Percentiles rank a stretch among this genome's conserved stretches.
phyloP scores from a whole-genome alignment of 306 rosid genomes.

The apple (Malus domestica) region ASM211411v1 NC_041805.1:10376001-10376500 shows the following conservation, averaged over 20 bases:
- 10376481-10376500: not conserved
- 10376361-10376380: no score
- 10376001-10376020: slow-evolving; percentile 6
- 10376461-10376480: not conserved
- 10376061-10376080: slow-evolving; percentile 43
- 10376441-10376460: no score
- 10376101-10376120: slow-evolving; percentile 82
- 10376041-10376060: slow-evolving; percentile 5
- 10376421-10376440: no score
- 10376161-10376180: slow-evolving; percentile 60
- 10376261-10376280: not conserved
- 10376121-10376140: slow-evolving; percentile 73
- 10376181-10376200: slow-evolving; percentile 72
- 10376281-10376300: not conserved
- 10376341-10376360: no score
- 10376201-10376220: slow-evolving; percentile 56
- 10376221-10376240: slow-evolving; percentile 93
- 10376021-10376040: not conserved
- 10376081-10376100: slow-evolving; percentile 67
- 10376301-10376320: not conserved
- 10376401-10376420: no score
- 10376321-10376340: not conserved
- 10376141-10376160: slow-evolving; percentile 85
- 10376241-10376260: not conserved
- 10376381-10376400: no score